A percentile compares a stretch with the other conserved stretches of the same genome.
Conservation (phyloP, 2,329 filamentous ascomycete species). For the Ascochyta viciae-villosae region DNA sequence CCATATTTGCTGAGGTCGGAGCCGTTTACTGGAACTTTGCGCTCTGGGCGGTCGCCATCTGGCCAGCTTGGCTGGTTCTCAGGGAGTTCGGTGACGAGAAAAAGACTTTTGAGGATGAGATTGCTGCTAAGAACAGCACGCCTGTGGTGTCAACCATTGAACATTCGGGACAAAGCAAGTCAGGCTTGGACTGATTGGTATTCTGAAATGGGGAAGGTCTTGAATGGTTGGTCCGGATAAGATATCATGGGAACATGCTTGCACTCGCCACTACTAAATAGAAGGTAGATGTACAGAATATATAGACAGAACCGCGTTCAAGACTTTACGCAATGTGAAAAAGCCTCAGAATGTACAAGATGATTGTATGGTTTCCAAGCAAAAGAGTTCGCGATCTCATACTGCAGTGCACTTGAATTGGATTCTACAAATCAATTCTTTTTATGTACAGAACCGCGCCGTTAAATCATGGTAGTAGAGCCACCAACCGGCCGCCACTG, state of each 20-base stretch:
- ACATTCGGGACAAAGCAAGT: not conserved
- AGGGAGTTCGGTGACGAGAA: constrained; percentile 58
- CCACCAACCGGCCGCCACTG: constrained; percentile 71
- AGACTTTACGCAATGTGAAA: no score
- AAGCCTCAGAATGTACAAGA: no score
- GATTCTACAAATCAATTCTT: not conserved
- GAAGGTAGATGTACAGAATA: no score
- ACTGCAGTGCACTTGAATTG: not conserved
- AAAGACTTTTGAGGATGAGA: constrained; percentile 15
- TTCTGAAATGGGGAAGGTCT: not conserved
- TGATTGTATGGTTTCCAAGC: not conserved
- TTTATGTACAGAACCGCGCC: not conserved
- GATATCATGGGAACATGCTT: not conserved
- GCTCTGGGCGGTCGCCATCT: constrained; percentile 69
- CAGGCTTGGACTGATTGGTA: not conserved
- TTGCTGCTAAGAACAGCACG: not conserved
- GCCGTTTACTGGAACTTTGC: constrained; percentile 74
- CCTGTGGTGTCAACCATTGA: not conserved
- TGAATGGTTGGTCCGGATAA: not conserved
- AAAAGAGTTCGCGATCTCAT: not conserved
- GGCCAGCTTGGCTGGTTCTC: constrained; percentile 72
- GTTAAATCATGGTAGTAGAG: constrained; percentile 21
- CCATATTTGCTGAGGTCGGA: constrained; percentile 69
- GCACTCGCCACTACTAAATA: not conserved
- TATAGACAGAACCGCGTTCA: no score